Percentiles rank a stretch among this genome's conserved stretches.
These are phyloP conservation scores for Aspergillus incahuasiensis DNA, from an alignment of 495 filamentous ascomycete genomes.

Conservation along the genomic window DNA sequence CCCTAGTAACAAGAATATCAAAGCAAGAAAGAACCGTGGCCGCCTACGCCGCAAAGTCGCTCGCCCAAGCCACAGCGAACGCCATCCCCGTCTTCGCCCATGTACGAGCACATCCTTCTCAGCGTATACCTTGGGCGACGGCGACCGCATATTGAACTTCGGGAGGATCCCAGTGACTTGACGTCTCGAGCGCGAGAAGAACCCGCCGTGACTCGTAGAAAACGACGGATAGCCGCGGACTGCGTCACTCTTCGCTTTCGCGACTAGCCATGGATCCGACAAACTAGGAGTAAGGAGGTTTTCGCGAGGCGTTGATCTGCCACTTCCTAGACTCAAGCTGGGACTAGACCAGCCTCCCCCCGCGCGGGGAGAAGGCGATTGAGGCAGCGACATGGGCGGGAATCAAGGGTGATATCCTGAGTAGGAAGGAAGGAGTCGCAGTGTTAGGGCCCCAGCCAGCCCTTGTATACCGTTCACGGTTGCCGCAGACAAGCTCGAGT, in stretches of 20 bases:
- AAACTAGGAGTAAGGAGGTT: constrained; percentile 38
- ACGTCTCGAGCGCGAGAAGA: constrained; percentile 75
- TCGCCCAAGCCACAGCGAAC: constrained; percentile 33
- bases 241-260: constrained; percentile 71
- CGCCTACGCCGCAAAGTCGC: constrained; percentile 49
- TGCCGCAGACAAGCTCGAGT: too few species aligned
- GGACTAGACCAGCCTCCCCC: constrained; percentile 87
- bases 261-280: constrained; percentile 64
- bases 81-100: constrained; percentile 40
- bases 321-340: constrained; percentile 66
- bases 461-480: too few species aligned
- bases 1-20: constrained; percentile 58
- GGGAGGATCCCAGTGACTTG: constrained; percentile 70
- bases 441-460: neutral
- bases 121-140: constrained; percentile 44
- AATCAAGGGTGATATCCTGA: constrained; percentile 3
- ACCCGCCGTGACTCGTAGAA: constrained; percentile 70
- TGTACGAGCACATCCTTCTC: constrained; percentile 81
- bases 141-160: constrained; percentile 47
- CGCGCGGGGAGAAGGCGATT: constrained; percentile 75
- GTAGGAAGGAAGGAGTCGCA: neutral
- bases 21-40: constrained; percentile 52
- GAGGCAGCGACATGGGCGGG: constrained; percentile 69
- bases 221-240: constrained; percentile 78
- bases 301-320: constrained; percentile 60